Evolutionary conservation across 768 basidiomycete species (phyloP), one percentile per base, ranked within the genome.

Genomic region (Strobilomyces confusus): DNA sequence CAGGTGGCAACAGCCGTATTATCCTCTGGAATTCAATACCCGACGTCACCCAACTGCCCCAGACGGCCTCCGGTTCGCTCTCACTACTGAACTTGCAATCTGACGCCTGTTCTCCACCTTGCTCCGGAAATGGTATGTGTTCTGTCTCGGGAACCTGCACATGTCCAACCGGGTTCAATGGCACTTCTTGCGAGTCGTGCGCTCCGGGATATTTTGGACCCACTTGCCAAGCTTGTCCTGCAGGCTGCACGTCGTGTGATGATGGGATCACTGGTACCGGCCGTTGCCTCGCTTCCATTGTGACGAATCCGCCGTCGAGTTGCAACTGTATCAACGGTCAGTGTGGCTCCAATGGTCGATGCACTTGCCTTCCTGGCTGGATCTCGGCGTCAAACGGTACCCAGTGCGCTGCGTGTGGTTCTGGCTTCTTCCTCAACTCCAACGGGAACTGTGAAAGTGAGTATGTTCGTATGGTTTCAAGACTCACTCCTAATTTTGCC

Each of bases 301-400:
- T 81, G 26, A 64, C 69, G 33, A 81, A 84, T 58, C 72, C 76
- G 3, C 80, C 87, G 3, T 77, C 80, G 33, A 78, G 77, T 2
- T 95, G 92, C 70, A 87, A 91, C 62, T 95, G 92, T 63, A 57
- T 85, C 46, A 94, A 94, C 61, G 92, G 92, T 2, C 68, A 81
- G 42, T 95, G 92, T 68, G 78, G 78, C 2, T 58, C 78, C 0
- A 78, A 80, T 51, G 84, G 87, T 0, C 80, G 86, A 56, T 93
- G 92, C 62, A 69, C 78, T 5, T 95, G 92, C 65, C 84, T 85
- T 59, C 65, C 82, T 0, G 92, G 92, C 0, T 95, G 87, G 86
- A 81, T 80, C 2, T 79, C 80, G 0, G 83, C 77, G 1, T 72
- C 73, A 44, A 86, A 89, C 59, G 89, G 90, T 8, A 91, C 87